These are phyloP conservation scores for Acaromyces ingoldii DNA, from an alignment of 1,284 basidiomycete species.

Conservation along the genomic window DNA sequence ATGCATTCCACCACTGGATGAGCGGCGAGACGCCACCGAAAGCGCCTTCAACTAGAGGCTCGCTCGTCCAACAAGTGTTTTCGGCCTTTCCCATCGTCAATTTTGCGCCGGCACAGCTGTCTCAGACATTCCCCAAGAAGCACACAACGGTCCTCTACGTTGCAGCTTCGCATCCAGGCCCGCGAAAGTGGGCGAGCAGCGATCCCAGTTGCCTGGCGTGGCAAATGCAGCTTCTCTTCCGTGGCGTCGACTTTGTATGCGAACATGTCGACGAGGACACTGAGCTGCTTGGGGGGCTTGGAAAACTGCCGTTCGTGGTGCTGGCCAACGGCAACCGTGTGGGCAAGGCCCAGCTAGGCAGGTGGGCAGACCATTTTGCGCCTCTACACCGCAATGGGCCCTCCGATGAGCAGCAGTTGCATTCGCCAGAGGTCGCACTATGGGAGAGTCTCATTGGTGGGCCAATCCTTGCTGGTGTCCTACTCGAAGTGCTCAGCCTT, in stretches of 20 bases:
- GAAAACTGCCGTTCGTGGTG: slow-evolving; percentile 31
- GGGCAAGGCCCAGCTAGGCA: neutral
- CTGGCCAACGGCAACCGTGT: slow-evolving; percentile 16
- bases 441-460: slow-evolving; percentile 7
- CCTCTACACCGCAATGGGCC: too few species aligned
- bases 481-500: slow-evolving; percentile 16
- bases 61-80: neutral
- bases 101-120: neutral
- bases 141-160: neutral
- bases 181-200: slow-evolving; percentile 31
- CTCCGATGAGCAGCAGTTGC: slow-evolving; percentile 6
- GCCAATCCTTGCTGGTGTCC: slow-evolving; percentile 18
- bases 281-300: slow-evolving; percentile 33
- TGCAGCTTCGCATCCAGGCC: neutral
- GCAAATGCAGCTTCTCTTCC: slow-evolving; percentile 41
- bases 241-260: slow-evolving; percentile 22
- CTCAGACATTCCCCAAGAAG: neutral
- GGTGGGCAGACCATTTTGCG: neutral
- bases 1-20: slow-evolving; percentile 36
- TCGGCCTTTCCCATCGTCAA: neutral
- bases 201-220: slow-evolving; percentile 39
- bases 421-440: neutral
- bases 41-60: too few species aligned
- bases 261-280: slow-evolving; percentile 24
- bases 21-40: slow-evolving; percentile 11